Conservation (phyloP, 129 eudicot species). For the Flaveria sonorensis region DNA sequence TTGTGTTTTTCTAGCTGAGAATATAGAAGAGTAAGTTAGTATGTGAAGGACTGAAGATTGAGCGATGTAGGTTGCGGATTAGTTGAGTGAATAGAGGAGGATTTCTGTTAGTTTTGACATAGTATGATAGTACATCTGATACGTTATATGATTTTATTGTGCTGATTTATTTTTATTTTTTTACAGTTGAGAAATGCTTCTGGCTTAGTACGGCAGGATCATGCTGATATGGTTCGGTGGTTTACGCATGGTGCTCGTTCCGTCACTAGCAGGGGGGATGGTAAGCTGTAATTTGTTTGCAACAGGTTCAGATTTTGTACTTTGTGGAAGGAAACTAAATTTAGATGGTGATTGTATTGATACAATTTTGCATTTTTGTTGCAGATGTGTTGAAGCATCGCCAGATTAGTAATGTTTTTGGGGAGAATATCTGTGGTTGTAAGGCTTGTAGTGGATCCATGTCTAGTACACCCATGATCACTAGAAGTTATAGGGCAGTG, state of each 20-base stretch:
- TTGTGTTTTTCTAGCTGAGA: not conserved
- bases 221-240: slow-evolving; percentile 53
- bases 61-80: slow-evolving; percentile 19
- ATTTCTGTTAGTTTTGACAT: not conserved
- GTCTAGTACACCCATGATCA: slow-evolving; percentile 34
- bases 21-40: not conserved
- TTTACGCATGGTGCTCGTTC: slow-evolving; percentile 47
- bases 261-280: slow-evolving; percentile 42
- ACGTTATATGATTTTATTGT: not conserved
- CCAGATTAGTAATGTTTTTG: slow-evolving; percentile 38
- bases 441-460: slow-evolving; percentile 45
- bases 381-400: slow-evolving; percentile 45
- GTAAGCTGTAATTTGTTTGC: slow-evolving; percentile 36
- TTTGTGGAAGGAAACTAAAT: not conserved
- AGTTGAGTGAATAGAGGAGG: not conserved
- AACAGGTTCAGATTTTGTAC: not conserved
- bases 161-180: slow-evolving; percentile 7
- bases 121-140: no score
- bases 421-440: slow-evolving; percentile 41
- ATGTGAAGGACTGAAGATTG: not conserved
- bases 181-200: slow-evolving; percentile 54
- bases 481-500: slow-evolving; percentile 44
- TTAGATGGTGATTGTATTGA: not conserved
- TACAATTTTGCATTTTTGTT: not conserved
- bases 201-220: slow-evolving; percentile 47